phyloP scores from a whole-genome alignment of 148 eudicot genomes.

The Nyssa sinensis region DNA sequence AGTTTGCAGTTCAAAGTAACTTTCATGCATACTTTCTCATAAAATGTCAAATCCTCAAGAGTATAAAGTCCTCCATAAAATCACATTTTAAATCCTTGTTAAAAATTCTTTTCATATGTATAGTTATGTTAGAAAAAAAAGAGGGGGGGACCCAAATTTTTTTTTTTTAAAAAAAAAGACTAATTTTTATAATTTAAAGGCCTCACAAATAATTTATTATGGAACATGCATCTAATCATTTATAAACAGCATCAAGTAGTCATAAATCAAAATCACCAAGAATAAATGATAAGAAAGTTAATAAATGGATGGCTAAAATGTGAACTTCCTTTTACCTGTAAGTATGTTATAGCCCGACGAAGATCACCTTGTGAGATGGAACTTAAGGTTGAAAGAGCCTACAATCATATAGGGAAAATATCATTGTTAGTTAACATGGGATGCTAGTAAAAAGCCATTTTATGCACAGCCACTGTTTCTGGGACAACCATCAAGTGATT shows the following conservation, averaged over 20 bases:
- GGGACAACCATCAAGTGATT: not conserved
- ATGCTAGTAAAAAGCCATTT: conserved; percentile 8
- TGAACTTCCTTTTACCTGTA: conserved; percentile 55
- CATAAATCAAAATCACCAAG: conserved; percentile 1
- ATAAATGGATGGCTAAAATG: not conserved
- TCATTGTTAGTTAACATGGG: conserved; percentile 6
- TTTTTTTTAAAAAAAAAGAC: too few species aligned
- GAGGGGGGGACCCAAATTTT: too few species aligned
- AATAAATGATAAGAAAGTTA: not conserved
- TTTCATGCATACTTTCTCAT: too few species aligned
- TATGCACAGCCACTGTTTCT: not conserved
- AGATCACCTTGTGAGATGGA: conserved; percentile 96
- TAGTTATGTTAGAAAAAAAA: too few species aligned
- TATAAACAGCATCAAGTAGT: not conserved
- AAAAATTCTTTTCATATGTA: too few species aligned
- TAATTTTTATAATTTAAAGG: too few species aligned
- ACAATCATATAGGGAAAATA: conserved; percentile 14
- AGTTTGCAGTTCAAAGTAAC: too few species aligned
- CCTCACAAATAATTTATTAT: too few species aligned
- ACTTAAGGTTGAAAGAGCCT: conserved; percentile 90
- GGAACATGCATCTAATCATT: not conserved
- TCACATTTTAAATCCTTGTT: too few species aligned
- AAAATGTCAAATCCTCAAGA: too few species aligned
- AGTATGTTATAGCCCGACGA: conserved; percentile 89
- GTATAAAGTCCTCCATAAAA: too few species aligned